Evolutionary conservation across 106 monocot genomes (phyloP).

Genomic region (Alisma plantagoaquatica): DNA sequence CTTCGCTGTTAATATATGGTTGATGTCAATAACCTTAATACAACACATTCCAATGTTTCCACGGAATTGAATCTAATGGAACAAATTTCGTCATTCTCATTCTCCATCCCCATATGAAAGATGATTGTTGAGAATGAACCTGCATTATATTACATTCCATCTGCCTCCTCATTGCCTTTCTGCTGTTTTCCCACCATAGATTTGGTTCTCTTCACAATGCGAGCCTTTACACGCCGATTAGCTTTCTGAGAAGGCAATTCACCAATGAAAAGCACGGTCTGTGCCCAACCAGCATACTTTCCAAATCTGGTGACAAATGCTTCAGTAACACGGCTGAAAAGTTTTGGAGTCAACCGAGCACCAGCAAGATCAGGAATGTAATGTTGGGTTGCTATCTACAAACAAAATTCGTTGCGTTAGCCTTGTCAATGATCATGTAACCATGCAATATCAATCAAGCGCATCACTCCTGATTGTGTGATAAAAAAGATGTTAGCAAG

Average conservation of each 20-base stretch:
- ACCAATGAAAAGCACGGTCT: conserved; percentile 83
- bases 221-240: background rate
- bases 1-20: no score
- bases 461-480: background rate
- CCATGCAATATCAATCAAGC: background rate
- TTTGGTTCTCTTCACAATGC: conserved; percentile 7
- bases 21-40: no score
- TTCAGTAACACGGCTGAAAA: conserved; percentile 35
- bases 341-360: conserved; percentile 46
- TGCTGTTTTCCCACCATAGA: conserved; percentile 14
- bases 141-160: background rate
- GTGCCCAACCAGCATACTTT: conserved; percentile 94
- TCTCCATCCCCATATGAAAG: no score
- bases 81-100: no score
- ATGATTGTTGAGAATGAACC: no score
- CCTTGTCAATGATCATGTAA: conserved; percentile 2
- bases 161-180: conserved; percentile 9
- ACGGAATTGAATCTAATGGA: no score
- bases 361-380: conserved; percentile 75
- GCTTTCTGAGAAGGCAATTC: conserved; percentile 73
- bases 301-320: conserved; percentile 78
- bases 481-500: background rate
- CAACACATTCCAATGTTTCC: no score
- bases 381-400: conserved; percentile 73
- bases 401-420: background rate